Base-by-base conservation (phyloP, 257 asterid genomes). In the Fraxinus excelsior region DNA sequence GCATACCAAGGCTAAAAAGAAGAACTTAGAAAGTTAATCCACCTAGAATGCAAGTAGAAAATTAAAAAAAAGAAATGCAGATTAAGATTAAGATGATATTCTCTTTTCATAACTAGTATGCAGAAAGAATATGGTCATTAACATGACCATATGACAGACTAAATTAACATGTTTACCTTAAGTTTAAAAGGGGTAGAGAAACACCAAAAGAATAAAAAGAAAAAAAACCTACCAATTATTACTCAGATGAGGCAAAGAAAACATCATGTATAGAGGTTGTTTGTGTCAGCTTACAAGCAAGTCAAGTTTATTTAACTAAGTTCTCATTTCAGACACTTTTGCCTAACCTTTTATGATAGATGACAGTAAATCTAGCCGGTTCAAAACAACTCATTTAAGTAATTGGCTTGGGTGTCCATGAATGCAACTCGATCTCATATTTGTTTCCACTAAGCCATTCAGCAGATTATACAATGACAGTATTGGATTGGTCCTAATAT, bases 1-100 rank as follows among this genome's bases (percentile, higher is more conserved):
- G 98, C 99, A 91, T 93, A 93, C 99, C 99, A 96, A 77, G 99
- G 99, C 99, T 93, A 78, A 81, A 84, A 71, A 74, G 35, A 6
- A 32, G 12, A 66, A 40, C 16, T 53, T 65, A 34, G 12, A 74
- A 70, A 1, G 12, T 78, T 62, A 62, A 62, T 62, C 19, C 35
- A 26, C 68, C 68, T 10, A 53, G 60, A 26, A 74, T 58, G 67
- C 70, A 79, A 58, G 38, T n/a, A 65, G 56, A 9, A 71, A 37
- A 58, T 29, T 71, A 78, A 56, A 73, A 37, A 67, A 56, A 16
- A 23, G 74, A 76, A 67, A n/a, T n/a, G n/a, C 12, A 23, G 35
- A 74, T 13, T 51, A 40, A 23, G 5, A 67, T 72, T 31, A 31
- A 31, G 5, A 67, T 72, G 23, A 53, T 42, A 62, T 12, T 51